Percentiles rank a stretch among this genome's conserved stretches.
These are phyloP conservation scores for Penicillium sp. DNA, from an alignment of 2,329 filamentous ascomycete genomes.

Conservation along the genomic window DNA sequence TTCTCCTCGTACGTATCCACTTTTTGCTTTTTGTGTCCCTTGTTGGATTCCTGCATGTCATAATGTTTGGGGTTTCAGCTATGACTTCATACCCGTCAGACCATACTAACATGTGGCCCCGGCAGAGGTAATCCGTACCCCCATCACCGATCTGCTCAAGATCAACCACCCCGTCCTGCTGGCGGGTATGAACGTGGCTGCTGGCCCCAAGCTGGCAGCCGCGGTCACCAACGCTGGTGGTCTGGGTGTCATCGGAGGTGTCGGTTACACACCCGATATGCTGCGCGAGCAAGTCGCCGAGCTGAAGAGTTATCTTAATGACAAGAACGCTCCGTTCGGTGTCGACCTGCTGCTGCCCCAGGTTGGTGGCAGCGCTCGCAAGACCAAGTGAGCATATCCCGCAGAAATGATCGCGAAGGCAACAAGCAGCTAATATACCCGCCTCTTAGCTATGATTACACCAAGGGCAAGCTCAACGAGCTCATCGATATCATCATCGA, in stretches of 20 bases:
- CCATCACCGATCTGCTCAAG: conserved; percentile 91
- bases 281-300: conserved; percentile 91
- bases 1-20: conserved; percentile 68
- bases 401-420: neutral
- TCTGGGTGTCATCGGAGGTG: conserved; percentile 92
- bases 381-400: conserved; percentile 71
- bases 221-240: conserved; percentile 97
- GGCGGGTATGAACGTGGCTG: conserved; percentile 98
- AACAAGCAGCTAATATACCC: neutral
- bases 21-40: neutral
- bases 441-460: conserved; percentile 87
- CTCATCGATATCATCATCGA: conserved; percentile 92
- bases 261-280: conserved; percentile 93
- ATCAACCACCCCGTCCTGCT: conserved; percentile 96
- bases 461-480: conserved; percentile 94
- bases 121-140: conserved; percentile 83
- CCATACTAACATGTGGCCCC: neutral
- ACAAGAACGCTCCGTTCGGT: conserved; percentile 94
- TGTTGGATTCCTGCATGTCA: neutral
- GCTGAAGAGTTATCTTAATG: conserved; percentile 80
- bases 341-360: conserved; percentile 92
- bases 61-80: conserved; percentile 4
- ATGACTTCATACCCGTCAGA: conserved; percentile 15
- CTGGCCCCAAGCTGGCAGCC: conserved; percentile 91
- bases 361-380: conserved; percentile 88